Evolutionary conservation across 108 stramenopile genomes (phyloP), one percentile per base, ranked within the genome.

Genomic region (Bacterosira constricta): DNA sequence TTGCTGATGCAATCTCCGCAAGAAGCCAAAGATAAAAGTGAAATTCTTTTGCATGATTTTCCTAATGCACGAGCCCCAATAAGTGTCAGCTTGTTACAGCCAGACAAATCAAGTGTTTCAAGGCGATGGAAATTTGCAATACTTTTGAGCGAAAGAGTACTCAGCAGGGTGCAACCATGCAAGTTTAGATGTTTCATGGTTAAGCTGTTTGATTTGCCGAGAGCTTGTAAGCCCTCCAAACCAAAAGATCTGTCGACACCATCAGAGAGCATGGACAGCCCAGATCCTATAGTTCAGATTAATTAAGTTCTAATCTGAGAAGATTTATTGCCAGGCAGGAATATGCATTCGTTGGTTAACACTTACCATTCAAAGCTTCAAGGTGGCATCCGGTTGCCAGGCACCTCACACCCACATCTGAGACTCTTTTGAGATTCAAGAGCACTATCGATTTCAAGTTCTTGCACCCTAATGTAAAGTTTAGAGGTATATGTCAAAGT

Each of bases 1-100:
- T 86, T 65, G 25, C 26, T 44, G n/a, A 85, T 63, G 59, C 85
- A 86, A 15, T 86, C 79, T 18, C 84, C 84, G 52, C 85, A 85
- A n/a, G 65, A 69, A 35, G 82, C 69, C 37, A 86, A 53, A 13
- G 75, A 77, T 0, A 81, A 23, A 42, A 44, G 18, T 3, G 45
- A 29, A 27, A 84, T 11, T 29, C 35, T 44, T 64, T n/a, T 44
- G 21, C 79, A 80, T 11, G 49, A 20, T 49, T 49, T 86, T 21
- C 68, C 68, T 26, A 86, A 46, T 0, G 35, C 27, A 0, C 35
- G 17, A 6, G 74, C 54, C 4, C 79, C 82, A 29, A 57, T 51
- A 0, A 73, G 29, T 21, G 68, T 77, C 17, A 86, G 73, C 21
- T 71, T 71, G 8, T 66, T 64, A 55, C 85, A 86, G n/a, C 82